Evolutionary conservation across 1,284 basidiomycete genomes (phyloP), one percentile per base, ranked within the genome.

Genomic region (Exobasidium rhododendri): DNA sequence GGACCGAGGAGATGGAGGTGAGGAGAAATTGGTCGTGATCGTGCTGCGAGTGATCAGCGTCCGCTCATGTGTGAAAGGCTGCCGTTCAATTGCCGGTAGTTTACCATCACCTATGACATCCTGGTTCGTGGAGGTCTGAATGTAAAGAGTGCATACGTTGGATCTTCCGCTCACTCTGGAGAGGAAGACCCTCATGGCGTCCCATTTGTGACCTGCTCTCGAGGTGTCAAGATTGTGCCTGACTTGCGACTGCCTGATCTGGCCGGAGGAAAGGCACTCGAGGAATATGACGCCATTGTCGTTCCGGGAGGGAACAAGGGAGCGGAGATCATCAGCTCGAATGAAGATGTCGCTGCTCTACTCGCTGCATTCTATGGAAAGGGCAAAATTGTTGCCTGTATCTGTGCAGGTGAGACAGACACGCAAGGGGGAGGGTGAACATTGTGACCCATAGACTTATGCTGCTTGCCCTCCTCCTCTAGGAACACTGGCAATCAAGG

Each of bases 261-360:
- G 5, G 57, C 62, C 1, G 66, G 67, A 1, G 54, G 60, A 22
- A 60, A 17, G 58, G 56, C 69, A 86, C 57, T 83, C n/a, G 47
- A 50, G 28, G 65, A 83, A 56, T 89, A 84, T 65, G 88, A 91
- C 69, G 83, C 85, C 0, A 73, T 91, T 13, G 82, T 92, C 55
- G 85, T 93, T 35, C 91, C 91, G 0, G 91, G 91, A 2, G 91
- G 91, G 1, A 86, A 86, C 0, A 86, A 87, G 73, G 91, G 91
- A 13, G 89, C 91, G 0, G 85, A 89, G 61, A 89, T 86, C 0
- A 86, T 92, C 54, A 85, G 88, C 2, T 80, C 81, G 32, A 86
- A 84, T 65, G 69, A 80, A 22, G 82, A 81, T 3, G 88, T 92
- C 0, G 87, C 90, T 75, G 79, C 82, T 0, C 82, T 91, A 13